Percentiles rank a stretch among this genome's conserved stretches.
phyloP scores from a whole-genome alignment of 148 eudicot genomes.

The Heliamphora exappendiculata region DNA sequence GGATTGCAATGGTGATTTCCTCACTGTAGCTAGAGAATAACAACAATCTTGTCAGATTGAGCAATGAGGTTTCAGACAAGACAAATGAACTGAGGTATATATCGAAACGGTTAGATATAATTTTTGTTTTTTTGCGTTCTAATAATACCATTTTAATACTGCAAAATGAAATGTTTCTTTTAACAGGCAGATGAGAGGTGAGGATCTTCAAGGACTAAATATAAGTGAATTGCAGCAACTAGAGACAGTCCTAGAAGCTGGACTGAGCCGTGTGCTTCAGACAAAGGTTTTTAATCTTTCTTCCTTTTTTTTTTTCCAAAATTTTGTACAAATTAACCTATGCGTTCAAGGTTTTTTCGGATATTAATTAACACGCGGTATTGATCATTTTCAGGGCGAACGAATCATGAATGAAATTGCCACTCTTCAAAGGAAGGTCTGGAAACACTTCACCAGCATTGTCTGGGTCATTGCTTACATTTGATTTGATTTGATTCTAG shows the following conservation, averaged over 20 bases:
- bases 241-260: conserved; percentile 38
- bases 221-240: conserved; percentile 35
- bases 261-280: conserved; percentile 34
- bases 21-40: conserved; percentile 34
- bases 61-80: conserved; percentile 41
- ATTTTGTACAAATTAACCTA: background rate
- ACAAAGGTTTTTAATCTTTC: conserved; percentile 27
- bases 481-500: no score
- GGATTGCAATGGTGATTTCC: background rate
- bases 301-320: no score
- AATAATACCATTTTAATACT: background rate
- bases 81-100: conserved; percentile 36
- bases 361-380: background rate
- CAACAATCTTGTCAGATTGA: conserved; percentile 27
- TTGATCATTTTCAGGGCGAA: conserved; percentile 29
- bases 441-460: background rate
- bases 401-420: conserved; percentile 39
- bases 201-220: conserved; percentile 36
- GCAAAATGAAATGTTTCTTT: background rate
- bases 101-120: background rate
- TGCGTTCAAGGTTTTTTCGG: background rate
- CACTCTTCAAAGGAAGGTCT: conserved; percentile 41
- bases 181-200: conserved; percentile 39
- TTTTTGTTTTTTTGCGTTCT: background rate
- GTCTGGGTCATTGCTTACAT: background rate